A percentile compares a stretch with the other conserved stretches of the same genome.
Evolutionary conservation across 1,139 yeast genomes (phyloP).

Genomic region (Kurtzmaniella natalensis): DNA sequence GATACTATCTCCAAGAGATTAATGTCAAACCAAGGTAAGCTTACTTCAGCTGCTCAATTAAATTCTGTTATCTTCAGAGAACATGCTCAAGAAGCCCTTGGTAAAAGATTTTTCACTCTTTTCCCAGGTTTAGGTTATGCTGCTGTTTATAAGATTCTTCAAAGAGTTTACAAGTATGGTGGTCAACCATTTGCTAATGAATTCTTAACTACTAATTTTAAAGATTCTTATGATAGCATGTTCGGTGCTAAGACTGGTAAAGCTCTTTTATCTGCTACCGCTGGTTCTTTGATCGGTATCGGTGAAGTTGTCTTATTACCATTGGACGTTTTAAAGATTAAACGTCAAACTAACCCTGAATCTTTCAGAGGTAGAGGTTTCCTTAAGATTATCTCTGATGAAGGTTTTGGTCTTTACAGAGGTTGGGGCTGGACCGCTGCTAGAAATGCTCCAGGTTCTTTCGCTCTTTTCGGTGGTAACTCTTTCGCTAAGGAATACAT

Average conservation of each 20-base stretch:
- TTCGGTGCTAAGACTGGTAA: conserved; percentile 96
- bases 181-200: conserved; percentile 99
- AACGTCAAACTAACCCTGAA: conserved; percentile 99
- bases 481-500: conserved; percentile 98
- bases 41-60: conserved; percentile 59
- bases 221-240: conserved; percentile 59
- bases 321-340: conserved; percentile 91
- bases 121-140: conserved; percentile 99
- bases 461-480: conserved; percentile 96
- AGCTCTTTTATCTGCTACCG: conserved; percentile 93
- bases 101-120: conserved; percentile 70
- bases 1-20: conserved; percentile 97
- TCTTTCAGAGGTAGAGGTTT: conserved; percentile 97
- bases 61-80: conserved; percentile 85
- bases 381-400: conserved; percentile 76
- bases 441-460: conserved; percentile 98
- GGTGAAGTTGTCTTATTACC: conserved; percentile 97
- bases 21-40: conserved; percentile 87
- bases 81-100: conserved; percentile 67
- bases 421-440: conserved; percentile 99
- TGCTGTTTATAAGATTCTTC: conserved; percentile 93
- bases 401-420: conserved; percentile 89
- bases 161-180: conserved; percentile 97
- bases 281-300: conserved; percentile 95
- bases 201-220: conserved; percentile 73